Evolutionary conservation across 1,284 basidiomycete genomes (phyloP).

Genomic region (Tilletia horrida): DNA sequence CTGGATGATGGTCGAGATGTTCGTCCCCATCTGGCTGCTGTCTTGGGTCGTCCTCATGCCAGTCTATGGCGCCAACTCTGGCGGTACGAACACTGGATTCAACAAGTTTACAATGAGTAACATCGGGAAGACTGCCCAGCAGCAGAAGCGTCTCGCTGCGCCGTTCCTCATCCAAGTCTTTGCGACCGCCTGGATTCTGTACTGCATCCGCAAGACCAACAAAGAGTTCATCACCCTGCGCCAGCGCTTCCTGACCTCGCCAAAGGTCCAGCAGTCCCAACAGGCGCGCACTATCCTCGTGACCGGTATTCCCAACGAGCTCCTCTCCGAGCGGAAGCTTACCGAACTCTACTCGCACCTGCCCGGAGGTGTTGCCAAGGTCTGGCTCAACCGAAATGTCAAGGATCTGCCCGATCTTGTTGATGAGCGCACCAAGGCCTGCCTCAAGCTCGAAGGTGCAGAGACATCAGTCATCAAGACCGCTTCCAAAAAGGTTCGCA

Average conservation of each 20-base stretch:
- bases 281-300: constrained; percentile 85
- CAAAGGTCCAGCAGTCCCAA: constrained; percentile 68
- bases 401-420: constrained; percentile 79
- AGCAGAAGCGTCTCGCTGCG: constrained; percentile 46
- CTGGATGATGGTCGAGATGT: constrained; percentile 70
- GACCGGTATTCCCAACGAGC: constrained; percentile 78
- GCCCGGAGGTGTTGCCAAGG: constrained; percentile 77
- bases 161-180: constrained; percentile 47
- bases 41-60: constrained; percentile 63
- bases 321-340: constrained; percentile 67
- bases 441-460: constrained; percentile 76
- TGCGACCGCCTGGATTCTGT: constrained; percentile 68
- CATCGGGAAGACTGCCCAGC: constrained; percentile 32
- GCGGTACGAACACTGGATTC: constrained; percentile 63
- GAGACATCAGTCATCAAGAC: constrained; percentile 72
- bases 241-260: constrained; percentile 76
- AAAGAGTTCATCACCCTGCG: constrained; percentile 73
- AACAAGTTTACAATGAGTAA: constrained; percentile 67
- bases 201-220: constrained; percentile 77
- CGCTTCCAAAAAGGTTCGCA: constrained; percentile 64
- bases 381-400: constrained; percentile 84
- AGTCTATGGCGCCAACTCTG: constrained; percentile 58
- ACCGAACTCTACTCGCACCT: constrained; percentile 68
- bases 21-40: constrained; percentile 66
- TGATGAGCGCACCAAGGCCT: constrained; percentile 71